A percentile compares a stretch with the other conserved stretches of the same genome.
Conservation (phyloP, 2,329 filamentous ascomycete species). For the Xylaria sp. region DNA sequence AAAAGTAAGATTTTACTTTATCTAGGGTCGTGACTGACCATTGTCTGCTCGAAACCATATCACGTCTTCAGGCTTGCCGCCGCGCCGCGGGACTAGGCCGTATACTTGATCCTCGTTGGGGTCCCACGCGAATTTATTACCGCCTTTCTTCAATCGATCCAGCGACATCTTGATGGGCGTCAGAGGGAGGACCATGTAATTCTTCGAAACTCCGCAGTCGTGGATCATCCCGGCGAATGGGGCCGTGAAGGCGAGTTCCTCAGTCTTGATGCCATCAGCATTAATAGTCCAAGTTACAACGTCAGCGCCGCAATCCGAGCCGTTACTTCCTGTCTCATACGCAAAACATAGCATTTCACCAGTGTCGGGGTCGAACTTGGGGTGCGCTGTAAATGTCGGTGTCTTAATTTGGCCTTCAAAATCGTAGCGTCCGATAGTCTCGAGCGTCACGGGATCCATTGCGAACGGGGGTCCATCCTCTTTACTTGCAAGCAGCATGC, state of each 20-base stretch:
- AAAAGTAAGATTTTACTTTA: not conserved
- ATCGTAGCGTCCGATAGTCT: conserved; percentile 61
- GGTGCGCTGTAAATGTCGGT: conserved; percentile 63
- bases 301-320: conserved; percentile 55
- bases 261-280: conserved; percentile 54
- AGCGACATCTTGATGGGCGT: conserved; percentile 59
- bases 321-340: conserved; percentile 59
- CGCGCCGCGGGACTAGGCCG: conserved; percentile 61
- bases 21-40: conserved; percentile 50
- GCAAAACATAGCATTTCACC: conserved; percentile 64
- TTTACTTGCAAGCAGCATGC: conserved; percentile 64
- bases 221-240: conserved; percentile 65
- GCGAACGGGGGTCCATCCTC: conserved; percentile 64
- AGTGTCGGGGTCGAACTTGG: conserved; percentile 62
- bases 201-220: conserved; percentile 59
- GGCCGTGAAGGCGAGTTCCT: conserved; percentile 61
- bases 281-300: conserved; percentile 60
- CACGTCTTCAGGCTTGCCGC: conserved; percentile 62
- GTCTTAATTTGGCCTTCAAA: conserved; percentile 61
- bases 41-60: conserved; percentile 63
- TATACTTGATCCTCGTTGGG: conserved; percentile 66
- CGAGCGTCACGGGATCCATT: conserved; percentile 60
- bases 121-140: conserved; percentile 64
- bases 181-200: conserved; percentile 59
- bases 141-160: conserved; percentile 56